These are phyloP conservation scores for Tulasnella sp. DNA, from an alignment of 768 basidiomycete species.

Conservation along the genomic window DNA sequence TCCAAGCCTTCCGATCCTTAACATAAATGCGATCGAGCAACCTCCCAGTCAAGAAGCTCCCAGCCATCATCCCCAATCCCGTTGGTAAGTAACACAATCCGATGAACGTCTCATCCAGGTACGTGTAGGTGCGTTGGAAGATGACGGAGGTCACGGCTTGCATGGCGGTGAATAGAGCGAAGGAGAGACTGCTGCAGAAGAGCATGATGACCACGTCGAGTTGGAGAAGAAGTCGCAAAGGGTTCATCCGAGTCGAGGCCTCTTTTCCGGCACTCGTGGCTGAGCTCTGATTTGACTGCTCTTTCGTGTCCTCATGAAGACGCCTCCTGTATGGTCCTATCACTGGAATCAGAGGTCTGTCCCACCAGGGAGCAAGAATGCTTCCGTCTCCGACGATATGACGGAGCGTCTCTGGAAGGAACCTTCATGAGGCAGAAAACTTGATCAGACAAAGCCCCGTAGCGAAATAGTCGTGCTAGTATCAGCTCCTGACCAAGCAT, in stretches of 20 bases:
- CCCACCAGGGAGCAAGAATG: constrained; percentile 25
- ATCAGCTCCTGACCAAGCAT: too few relatives aligned
- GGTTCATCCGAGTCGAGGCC: constrained; percentile 1
- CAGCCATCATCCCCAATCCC: constrained; percentile 26
- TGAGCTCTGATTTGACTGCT: not conserved
- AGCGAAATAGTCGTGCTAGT: too few relatives aligned
- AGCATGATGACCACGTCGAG: constrained; percentile 19
- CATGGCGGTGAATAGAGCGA: constrained; percentile 19
- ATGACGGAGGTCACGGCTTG: constrained; percentile 23
- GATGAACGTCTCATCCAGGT: constrained; percentile 27
- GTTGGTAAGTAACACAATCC: constrained; percentile 31
- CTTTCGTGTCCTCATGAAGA: constrained; percentile 18
- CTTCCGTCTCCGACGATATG: constrained; percentile 37
- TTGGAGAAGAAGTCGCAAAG: constrained; percentile 19
- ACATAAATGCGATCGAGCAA: constrained; percentile 26
- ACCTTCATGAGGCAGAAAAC: too few relatives aligned
- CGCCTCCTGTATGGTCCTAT: constrained; percentile 19
- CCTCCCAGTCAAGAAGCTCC: constrained; percentile 25
- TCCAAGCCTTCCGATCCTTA: constrained; percentile 5
- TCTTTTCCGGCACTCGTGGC: not conserved
- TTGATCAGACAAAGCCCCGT: too few relatives aligned
- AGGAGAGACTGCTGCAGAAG: not conserved
- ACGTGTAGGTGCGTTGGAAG: constrained; percentile 26
- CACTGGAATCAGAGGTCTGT: constrained; percentile 28
- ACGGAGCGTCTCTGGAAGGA: constrained; percentile 38